Conservation (phyloP, 2,329 filamentous ascomycete genomes). For the Coniochaeta sp. region DNA sequence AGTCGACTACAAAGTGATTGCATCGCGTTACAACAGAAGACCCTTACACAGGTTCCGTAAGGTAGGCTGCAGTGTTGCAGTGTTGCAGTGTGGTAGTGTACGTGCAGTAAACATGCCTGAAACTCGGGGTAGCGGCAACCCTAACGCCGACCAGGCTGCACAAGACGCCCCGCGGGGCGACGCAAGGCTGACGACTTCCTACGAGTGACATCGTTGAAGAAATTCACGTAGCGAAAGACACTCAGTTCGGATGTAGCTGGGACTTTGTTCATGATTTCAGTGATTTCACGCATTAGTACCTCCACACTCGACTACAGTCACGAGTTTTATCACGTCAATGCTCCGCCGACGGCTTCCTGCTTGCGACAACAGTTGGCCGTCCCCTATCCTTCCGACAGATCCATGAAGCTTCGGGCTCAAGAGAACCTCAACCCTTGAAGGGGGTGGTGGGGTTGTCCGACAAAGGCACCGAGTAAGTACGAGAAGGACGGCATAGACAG, state of each 20-base stretch:
- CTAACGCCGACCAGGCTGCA: neutral
- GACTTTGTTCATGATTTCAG: neutral
- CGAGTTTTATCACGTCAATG: slow-evolving; percentile 3
- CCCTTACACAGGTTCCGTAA: too few species aligned
- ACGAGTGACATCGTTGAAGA: neutral
- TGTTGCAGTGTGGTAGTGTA: neutral
- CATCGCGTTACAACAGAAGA: too few species aligned
- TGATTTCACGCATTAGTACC: neutral
- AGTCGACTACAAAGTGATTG: too few species aligned
- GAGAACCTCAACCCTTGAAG: slow-evolving; percentile 23
- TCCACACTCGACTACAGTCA: neutral
- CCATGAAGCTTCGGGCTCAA: slow-evolving; percentile 16
- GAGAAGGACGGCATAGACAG: neutral
- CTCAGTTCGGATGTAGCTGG: neutral
- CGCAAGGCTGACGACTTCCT: neutral
- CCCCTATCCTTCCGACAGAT: slow-evolving; percentile 1
- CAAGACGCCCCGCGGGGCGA: neutral
- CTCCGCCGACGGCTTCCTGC: slow-evolving; percentile 8
- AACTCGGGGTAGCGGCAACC: neutral
- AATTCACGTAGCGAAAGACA: neutral
- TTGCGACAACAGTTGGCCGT: neutral
- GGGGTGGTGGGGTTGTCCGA: slow-evolving; percentile 5
- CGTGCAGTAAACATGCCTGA: neutral
- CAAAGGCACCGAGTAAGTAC: neutral
- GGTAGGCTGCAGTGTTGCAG: too few species aligned